Conservation (phyloP, 768 basidiomycete species). For the Pleurotus tuoliensis region DNA sequence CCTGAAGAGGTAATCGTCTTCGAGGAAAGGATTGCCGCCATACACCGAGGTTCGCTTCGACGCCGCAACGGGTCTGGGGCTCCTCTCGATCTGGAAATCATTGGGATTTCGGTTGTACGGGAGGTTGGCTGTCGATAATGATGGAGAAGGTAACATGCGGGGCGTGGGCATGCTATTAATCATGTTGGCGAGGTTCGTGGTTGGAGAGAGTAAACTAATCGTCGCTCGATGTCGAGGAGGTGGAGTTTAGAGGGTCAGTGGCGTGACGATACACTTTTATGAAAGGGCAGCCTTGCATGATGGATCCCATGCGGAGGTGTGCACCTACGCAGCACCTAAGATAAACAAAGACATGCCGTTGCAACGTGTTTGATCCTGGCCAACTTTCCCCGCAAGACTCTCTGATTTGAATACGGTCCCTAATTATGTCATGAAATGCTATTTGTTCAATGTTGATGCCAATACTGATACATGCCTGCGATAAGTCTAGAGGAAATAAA, state of each 20-base stretch:
- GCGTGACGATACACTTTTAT: background rate
- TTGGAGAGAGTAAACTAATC: background rate
- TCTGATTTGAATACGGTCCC: no score
- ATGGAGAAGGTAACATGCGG: background rate
- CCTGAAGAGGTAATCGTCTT: slow-evolving; percentile 51
- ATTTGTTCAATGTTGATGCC: background rate
- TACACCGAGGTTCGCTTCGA: slow-evolving; percentile 26
- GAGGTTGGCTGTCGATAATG: slow-evolving; percentile 18
- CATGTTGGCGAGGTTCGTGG: background rate
- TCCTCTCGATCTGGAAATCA: slow-evolving; percentile 68
- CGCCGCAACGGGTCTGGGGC: slow-evolving; percentile 31
- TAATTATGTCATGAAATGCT: background rate
- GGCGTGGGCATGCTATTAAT: slow-evolving; percentile 7
- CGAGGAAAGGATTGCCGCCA: slow-evolving; percentile 28
- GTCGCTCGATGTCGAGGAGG: background rate
- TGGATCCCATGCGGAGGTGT: no score
- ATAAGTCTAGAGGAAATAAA: background rate
- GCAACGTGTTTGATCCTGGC: slow-evolving; percentile 12
- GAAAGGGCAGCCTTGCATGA: background rate
- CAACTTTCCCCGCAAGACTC: background rate
- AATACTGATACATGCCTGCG: slow-evolving; percentile 9
- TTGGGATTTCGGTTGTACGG: slow-evolving; percentile 38
- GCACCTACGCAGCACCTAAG: no score
- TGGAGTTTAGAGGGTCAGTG: background rate
- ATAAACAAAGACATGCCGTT: slow-evolving; percentile 7